Evolutionary conservation across 2,329 filamentous ascomycete genomes (phyloP), one percentile per base, ranked within the genome.

Genomic region (Ciborinia camelliae): DNA sequence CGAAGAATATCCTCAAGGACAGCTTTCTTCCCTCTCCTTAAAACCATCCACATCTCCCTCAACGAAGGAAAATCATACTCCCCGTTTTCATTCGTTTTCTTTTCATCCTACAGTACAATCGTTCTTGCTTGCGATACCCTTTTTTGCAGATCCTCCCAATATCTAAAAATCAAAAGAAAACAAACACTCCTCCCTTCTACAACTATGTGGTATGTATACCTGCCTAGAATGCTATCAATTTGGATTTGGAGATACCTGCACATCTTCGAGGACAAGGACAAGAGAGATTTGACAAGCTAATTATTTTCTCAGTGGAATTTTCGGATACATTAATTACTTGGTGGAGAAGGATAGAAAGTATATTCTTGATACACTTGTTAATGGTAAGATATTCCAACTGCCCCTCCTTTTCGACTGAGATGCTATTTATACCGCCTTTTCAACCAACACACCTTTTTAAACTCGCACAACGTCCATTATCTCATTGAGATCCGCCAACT

Each of bases 261-360:
- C 10, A 26, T 32, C 30, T 47, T 26, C 41, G 4, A 37, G n/a
- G 8, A 10, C 59, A 28, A 32, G 48, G 26, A 14, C 59, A 68
- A 65, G 67, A 43, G 15, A 41, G 26, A 66, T 26, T 53, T 30
- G n/a, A 10, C 32, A 28, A 32, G 54, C 30, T 55, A 48, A 50
- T 53, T 63, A 32, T 39, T 8, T 60, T 28, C 37, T 67, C 70
- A 94, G 91, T 88, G 91, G 91, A 79, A 96, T 95, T 81, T 96
- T 98, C 82, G 94, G 94, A 75, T 98, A 98, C 85, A 91, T 98
- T 63, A 98, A 98, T 84, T 98, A 98, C 82, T 84, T 98, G 78
- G 92, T 98, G 78, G 95, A 98, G 86, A 97, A 96, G 86, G 94
- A 98, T 83, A 88, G 95, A 79, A 93, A 91, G 81, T 96, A 90